phyloP scores from a whole-genome alignment of 1,139 yeast species.

The Kodamaea alishanica region DNA sequence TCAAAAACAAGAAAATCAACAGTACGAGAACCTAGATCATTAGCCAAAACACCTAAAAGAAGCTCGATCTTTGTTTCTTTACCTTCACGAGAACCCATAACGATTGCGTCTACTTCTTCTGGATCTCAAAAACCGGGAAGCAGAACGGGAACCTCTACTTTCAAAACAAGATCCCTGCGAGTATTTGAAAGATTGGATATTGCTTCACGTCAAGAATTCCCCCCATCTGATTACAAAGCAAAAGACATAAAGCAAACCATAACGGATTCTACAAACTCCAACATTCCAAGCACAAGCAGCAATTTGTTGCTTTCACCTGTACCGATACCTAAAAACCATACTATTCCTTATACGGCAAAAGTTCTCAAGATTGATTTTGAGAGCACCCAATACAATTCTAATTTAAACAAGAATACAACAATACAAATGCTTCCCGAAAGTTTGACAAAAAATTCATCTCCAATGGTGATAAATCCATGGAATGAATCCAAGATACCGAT shows the following conservation, averaged over 20 bases:
- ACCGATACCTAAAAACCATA: slow-evolving; percentile 11
- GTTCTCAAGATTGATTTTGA: slow-evolving; percentile 1
- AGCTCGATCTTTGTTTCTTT: slow-evolving; percentile 36
- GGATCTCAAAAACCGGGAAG: slow-evolving; percentile 5
- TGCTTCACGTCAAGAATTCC: slow-evolving; percentile 14
- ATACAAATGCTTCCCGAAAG: neutral
- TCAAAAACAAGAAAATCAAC: no score
- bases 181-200: slow-evolving; percentile 18
- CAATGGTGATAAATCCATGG: slow-evolving; percentile 3
- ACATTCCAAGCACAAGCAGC: neutral
- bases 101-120: slow-evolving; percentile 13
- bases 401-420: neutral
- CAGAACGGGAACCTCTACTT: slow-evolving; percentile 1
- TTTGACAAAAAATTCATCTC: slow-evolving; percentile 1
- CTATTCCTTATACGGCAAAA: slow-evolving; percentile 5
- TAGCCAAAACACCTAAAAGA: slow-evolving; percentile 28
- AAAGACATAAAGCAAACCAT: neutral
- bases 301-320: slow-evolving; percentile 16
- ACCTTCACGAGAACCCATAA: slow-evolving; percentile 41
- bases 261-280: neutral
- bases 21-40: neutral
- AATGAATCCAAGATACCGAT: slow-evolving; percentile 3
- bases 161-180: slow-evolving; percentile 15
- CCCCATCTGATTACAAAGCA: neutral
- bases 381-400: neutral